Conservation (phyloP, 441 rosid genomes). For the Corymbia calophylla region DNA sequence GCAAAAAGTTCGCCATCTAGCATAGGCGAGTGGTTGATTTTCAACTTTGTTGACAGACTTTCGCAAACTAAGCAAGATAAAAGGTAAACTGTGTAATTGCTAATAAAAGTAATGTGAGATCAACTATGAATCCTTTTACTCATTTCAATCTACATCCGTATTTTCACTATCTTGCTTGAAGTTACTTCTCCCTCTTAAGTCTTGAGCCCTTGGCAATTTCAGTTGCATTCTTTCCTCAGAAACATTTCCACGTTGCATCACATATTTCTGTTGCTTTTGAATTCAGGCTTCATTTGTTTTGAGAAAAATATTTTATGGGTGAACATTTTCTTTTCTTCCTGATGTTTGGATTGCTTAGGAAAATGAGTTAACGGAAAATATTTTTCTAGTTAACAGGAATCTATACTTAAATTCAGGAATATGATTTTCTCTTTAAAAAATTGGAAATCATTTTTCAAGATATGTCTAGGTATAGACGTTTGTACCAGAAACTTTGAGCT, state of each 20-base stretch:
- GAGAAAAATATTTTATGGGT: no score
- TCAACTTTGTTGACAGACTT: background rate
- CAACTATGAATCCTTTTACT: background rate
- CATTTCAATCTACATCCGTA: background rate
- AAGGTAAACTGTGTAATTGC: background rate
- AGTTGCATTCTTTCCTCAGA: background rate
- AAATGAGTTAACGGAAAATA: no score
- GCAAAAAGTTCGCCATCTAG: background rate
- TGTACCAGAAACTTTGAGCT: no score
- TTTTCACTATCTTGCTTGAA: background rate
- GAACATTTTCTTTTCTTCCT: no score
- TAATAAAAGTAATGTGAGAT: background rate
- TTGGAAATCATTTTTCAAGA: no score
- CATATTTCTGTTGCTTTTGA: background rate
- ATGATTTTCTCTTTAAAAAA: no score
- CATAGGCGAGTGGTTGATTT: background rate
- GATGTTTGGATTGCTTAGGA: no score
- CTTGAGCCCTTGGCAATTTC: background rate
- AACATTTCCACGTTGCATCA: background rate
- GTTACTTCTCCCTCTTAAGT: background rate
- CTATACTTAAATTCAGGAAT: no score
- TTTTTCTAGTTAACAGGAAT: no score
- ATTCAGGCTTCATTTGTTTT: background rate
- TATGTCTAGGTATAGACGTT: no score
- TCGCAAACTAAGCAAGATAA: background rate